Base-by-base conservation (phyloP, 2,329 filamentous ascomycete genomes). In the Fusarium sp. region DNA sequence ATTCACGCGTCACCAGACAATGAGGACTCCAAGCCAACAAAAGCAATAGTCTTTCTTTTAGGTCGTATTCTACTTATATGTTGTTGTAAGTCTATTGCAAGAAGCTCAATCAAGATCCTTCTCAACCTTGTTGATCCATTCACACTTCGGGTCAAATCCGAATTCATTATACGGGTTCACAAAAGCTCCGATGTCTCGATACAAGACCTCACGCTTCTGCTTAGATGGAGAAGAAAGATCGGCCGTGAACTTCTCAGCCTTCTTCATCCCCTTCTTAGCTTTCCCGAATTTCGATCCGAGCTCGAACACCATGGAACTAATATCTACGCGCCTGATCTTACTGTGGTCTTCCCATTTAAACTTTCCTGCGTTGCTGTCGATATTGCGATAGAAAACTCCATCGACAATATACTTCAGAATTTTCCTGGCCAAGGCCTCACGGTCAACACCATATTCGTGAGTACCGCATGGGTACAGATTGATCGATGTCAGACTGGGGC, bases 301-400 rank as follows among this genome's bases (percentile, higher is more conserved):
- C 10, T 70, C 53, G 60, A 53, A 73, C 14, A 22, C 6, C 4
- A 14, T 9, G 6, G 19, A 8, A 21, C 7, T 21, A 3, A 62
- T 17, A 11, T 17, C 44, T 3, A 73, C 42, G 3, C 6, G 50
- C 1, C 24, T 42, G n/a, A 70, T 49, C 6, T 51, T 65, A 8
- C 14, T 73, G 15, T 65, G 36, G 1, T 72, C 44, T 36, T 72
- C 70, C 70, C 70, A 71, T 7, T 49, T 17, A 19, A 60, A 62
- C 17, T 15, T 21, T 15, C 5, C 22, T 1, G 3, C 3, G 11
- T 13, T 24, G 11, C 9, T 22, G 7, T 15, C 3, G 5, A 21
- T 24, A 11, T n/a, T 31, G 0, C 26, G 33, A 7, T 52, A 53
- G 11, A 73, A 15, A 5, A 70, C 56, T 1, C 38, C 40, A 10